These are phyloP conservation scores for Allodekkera sacchari DNA, from an alignment of 805 yeast species.

Conservation along the genomic window DNA sequence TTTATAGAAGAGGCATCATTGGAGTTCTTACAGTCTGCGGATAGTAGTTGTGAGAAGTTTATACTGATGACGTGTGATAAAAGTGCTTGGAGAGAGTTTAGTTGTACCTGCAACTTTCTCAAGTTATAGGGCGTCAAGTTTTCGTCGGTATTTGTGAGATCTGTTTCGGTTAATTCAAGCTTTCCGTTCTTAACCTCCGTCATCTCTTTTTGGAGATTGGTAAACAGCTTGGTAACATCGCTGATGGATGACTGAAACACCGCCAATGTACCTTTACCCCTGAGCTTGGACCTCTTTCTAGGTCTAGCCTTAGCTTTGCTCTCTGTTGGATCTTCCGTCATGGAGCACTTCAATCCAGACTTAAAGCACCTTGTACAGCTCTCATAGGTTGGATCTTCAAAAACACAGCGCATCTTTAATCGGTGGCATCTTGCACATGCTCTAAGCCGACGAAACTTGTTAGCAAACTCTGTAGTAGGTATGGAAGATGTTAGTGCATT, in stretches of 20 bases:
- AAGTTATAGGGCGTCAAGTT: slow-evolving; percentile 14
- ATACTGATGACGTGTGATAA: slow-evolving; percentile 20
- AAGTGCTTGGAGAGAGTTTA: slow-evolving; percentile 23
- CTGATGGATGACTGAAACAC: slow-evolving; percentile 18
- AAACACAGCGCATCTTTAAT: slow-evolving; percentile 43
- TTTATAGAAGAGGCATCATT: slow-evolving; percentile 25
- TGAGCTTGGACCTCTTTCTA: slow-evolving; percentile 21
- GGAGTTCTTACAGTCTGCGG: slow-evolving; percentile 1
- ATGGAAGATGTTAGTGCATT: neutral
- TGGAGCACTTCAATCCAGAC: slow-evolving; percentile 37
- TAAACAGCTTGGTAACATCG: slow-evolving; percentile 17
- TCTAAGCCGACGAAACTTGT: slow-evolving; percentile 35
- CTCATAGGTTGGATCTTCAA: slow-evolving; percentile 34
- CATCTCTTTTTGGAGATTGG: slow-evolving; percentile 14
- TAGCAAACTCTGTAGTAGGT: slow-evolving; percentile 26
- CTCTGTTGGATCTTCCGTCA: slow-evolving; percentile 39
- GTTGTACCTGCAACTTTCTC: slow-evolving; percentile 19
- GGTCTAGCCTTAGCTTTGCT: slow-evolving; percentile 31
- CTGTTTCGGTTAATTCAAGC: slow-evolving; percentile 4
- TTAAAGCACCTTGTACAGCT: slow-evolving; percentile 39
- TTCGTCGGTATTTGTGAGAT: slow-evolving; percentile 5
- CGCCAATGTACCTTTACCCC: slow-evolving; percentile 20
- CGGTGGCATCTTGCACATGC: slow-evolving; percentile 52
- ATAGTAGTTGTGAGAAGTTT: slow-evolving; percentile 3
- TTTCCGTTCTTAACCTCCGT: slow-evolving; percentile 8